Evolutionary conservation across 345 rosid species (phyloP), one percentile per base, ranked within the genome.

Genomic region (Aquilaria sinensis): DNA sequence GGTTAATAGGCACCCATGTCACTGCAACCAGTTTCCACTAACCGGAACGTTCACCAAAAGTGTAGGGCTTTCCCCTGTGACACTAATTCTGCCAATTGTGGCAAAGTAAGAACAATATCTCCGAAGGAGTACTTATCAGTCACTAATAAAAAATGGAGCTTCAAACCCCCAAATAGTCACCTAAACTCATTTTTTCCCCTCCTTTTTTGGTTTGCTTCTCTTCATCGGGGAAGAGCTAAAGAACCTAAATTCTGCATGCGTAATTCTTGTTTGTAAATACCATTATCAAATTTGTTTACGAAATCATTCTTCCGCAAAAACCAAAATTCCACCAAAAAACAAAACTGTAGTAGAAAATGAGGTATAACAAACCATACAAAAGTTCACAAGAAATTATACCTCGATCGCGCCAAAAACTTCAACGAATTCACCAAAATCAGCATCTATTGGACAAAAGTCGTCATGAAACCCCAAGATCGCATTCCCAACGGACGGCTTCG

Each of bases 381-480:
- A 37, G 8, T 37, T 37, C 43, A 1, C 5, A 2, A 9, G 43
- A 37, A 37, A 37, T 37, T 37, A 37, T 75, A 92, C 98, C 93
- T 89, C 89, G 31, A 78, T 80, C 62, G 89, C 84, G 8, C 82
- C 77, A 60, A 73, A 54, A 50, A 80, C 71, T 56, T 46, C 14
- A 65, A 72, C 59, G 62, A 82, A 81, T 37, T 67, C 74, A 56
- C 46, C 47, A 30, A 57, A 31, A 57, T n/a, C 70, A 46, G 54
- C 76, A 56, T 60, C 49, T 46, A 72, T 34, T 51, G 41, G 68
- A 64, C 85, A 89, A 62, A 45, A 56, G 33, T 62, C 76, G 72
- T 87, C 76, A 51, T 71, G 75, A 71, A 84, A 77, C 66, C 75
- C 75, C 46, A 84, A 75, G 84, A 82, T 70, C 68, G 77, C 77